These are phyloP conservation scores for Oehlia diaphana DNA, from an alignment of 192 early-diverging fungal genomes.

Conservation along the genomic window DNA sequence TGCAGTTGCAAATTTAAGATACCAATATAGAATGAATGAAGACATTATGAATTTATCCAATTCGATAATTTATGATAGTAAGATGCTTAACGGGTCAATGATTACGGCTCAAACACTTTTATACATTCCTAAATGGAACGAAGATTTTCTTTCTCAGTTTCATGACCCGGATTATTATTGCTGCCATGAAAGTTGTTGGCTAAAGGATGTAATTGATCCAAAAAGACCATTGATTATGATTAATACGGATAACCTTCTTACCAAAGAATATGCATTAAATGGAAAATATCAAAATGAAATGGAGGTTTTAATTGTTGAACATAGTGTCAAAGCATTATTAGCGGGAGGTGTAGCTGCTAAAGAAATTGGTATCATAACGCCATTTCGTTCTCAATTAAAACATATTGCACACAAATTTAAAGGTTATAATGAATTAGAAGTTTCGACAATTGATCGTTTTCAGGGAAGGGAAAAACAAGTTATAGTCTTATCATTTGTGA, in stretches of 20 bases:
- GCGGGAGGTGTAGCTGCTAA: constrained; percentile 63
- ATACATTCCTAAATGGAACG: constrained; percentile 37
- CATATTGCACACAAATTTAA: constrained; percentile 47
- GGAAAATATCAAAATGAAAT: constrained; percentile 67
- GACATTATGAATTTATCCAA: constrained; percentile 89
- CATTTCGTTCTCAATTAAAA: constrained; percentile 74
- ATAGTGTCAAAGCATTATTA: constrained; percentile 55
- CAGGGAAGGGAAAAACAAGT: constrained; percentile 94
- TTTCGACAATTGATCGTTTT: constrained; percentile 89
- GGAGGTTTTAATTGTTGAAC: constrained; percentile 65
- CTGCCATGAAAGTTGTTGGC: constrained; percentile 56
- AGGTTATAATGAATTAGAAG: constrained; percentile 53
- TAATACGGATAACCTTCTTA: constrained; percentile 74
- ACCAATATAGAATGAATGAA: constrained; percentile 93
- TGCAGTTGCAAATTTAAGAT: constrained; percentile 68
- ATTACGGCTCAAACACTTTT: constrained; percentile 61
- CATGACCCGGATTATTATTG: not conserved
- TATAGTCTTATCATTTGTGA: constrained; percentile 87
- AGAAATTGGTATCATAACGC: constrained; percentile 82
- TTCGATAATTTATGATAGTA: constrained; percentile 76
- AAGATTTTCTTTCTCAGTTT: constrained; percentile 30
- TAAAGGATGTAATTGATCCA: constrained; percentile 64
- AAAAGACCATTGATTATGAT: constrained; percentile 71
- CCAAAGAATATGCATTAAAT: constrained; percentile 54
- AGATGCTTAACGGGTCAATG: constrained; percentile 71